phyloP scores from a whole-genome alignment of 2,329 filamentous ascomycete genomes.

The Bertia moriformis region DNA sequence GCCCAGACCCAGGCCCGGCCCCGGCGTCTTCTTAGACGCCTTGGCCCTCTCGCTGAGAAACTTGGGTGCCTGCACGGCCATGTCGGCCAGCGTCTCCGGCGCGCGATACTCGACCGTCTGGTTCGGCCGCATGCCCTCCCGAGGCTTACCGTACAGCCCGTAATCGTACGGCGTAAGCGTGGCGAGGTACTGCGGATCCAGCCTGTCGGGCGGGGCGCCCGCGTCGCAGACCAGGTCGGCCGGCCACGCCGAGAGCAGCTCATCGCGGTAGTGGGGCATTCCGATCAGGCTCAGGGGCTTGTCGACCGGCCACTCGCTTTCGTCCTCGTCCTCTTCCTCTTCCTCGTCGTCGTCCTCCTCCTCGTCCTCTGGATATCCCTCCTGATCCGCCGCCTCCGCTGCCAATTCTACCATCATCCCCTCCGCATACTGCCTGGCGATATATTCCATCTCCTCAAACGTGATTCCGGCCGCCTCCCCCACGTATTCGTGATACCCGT shows the following conservation, averaged over 20 bases:
- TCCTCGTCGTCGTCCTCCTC: too few relatives aligned
- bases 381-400: too few relatives aligned
- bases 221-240: conserved; percentile 69
- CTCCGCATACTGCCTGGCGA: too few relatives aligned
- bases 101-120: conserved; percentile 68
- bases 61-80: conserved; percentile 61
- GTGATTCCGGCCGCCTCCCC: too few relatives aligned
- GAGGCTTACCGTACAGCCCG: conserved; percentile 66
- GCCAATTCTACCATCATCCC: too few relatives aligned
- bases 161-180: conserved; percentile 60
- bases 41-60: conserved; percentile 89
- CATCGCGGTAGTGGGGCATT: conserved; percentile 85
- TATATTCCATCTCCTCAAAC: too few relatives aligned
- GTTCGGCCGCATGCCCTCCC: conserved; percentile 60
- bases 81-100: conserved; percentile 40
- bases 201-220: conserved; percentile 63
- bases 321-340: too few relatives aligned
- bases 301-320: too few relatives aligned
- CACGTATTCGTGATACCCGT: too few relatives aligned
- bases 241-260: conserved; percentile 79
- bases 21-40: conserved; percentile 31
- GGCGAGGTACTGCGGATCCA: conserved; percentile 57
- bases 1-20: conserved; percentile 18
- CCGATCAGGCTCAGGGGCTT: conserved; percentile 74
- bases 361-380: neutral